Conservation (phyloP, 2,329 filamentous ascomycete genomes). For the Stemphylium beticola region DNA sequence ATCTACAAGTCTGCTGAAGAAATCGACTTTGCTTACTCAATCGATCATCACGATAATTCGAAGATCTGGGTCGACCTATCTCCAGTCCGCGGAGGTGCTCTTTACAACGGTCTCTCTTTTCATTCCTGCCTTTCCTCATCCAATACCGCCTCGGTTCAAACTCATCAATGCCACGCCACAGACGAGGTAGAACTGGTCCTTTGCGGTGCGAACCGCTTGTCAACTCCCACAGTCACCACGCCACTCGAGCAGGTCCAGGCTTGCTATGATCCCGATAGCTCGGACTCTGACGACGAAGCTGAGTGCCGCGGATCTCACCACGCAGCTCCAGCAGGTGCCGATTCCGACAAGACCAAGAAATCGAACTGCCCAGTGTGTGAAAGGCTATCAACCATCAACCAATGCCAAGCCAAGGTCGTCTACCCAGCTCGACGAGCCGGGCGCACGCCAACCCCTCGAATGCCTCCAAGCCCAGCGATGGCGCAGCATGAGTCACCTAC, state of each 20-base stretch:
- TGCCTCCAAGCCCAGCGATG: background rate
- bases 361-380: background rate
- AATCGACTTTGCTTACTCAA: slow-evolving; percentile 35
- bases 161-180: slow-evolving; percentile 22
- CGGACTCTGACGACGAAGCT: background rate
- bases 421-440: slow-evolving; percentile 1
- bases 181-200: slow-evolving; percentile 37
- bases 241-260: slow-evolving; percentile 15
- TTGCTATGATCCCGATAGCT: slow-evolving; percentile 15
- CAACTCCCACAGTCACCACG: slow-evolving; percentile 9
- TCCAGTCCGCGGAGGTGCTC: slow-evolving; percentile 19
- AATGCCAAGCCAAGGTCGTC: slow-evolving; percentile 12
- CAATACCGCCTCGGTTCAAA: slow-evolving; percentile 15
- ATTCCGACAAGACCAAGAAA: background rate
- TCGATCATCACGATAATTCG: slow-evolving; percentile 19
- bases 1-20: slow-evolving; percentile 25
- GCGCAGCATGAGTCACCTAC: background rate
- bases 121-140: slow-evolving; percentile 25
- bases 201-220: slow-evolving; percentile 25
- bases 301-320: background rate
- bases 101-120: slow-evolving; percentile 21
- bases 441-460: background rate
- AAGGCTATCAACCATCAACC: background rate
- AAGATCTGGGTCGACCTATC: slow-evolving; percentile 30
- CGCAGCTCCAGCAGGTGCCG: background rate